These are phyloP conservation scores for Gentiana dahurica DNA, from an alignment of 257 asterid genomes.

Conservation along the genomic window DNA sequence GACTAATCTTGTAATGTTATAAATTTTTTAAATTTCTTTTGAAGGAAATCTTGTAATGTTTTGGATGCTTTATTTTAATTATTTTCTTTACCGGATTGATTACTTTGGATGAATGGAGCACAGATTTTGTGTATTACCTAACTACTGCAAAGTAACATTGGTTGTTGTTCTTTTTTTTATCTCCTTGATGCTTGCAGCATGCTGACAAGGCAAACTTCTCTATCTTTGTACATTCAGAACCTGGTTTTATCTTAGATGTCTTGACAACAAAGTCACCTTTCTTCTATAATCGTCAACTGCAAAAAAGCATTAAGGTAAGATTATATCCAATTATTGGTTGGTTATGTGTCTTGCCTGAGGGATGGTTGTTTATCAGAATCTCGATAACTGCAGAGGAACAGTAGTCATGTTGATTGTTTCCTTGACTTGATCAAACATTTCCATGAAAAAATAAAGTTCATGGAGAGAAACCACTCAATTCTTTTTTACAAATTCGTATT, in stretches of 20 bases:
- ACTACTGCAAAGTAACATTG: not conserved
- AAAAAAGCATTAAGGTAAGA: slow-evolving; percentile 63
- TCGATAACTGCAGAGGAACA: too few species aligned
- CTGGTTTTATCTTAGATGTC: slow-evolving; percentile 77
- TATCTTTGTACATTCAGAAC: slow-evolving; percentile 70
- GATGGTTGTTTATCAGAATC: too few species aligned
- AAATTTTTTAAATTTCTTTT: too few species aligned
- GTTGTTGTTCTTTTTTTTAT: not conserved
- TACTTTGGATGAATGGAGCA: not conserved
- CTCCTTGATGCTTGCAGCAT: slow-evolving; percentile 38
- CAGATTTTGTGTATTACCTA: slow-evolving; percentile 1
- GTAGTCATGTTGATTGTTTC: too few species aligned
- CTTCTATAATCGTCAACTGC: slow-evolving; percentile 56
- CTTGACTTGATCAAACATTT: too few species aligned
- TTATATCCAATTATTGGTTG: slow-evolving; percentile 4
- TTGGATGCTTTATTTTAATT: too few species aligned
- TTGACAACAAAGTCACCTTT: slow-evolving; percentile 55
- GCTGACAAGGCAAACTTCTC: slow-evolving; percentile 53
- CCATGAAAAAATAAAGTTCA: too few species aligned
- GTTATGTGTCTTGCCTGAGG: not conserved
- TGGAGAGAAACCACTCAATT: too few species aligned
- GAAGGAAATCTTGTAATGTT: too few species aligned
- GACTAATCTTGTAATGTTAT: too few species aligned
- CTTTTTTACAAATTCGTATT: too few species aligned
- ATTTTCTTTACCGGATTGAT: too few species aligned